Evolutionary conservation across 2,329 filamentous ascomycete genomes (phyloP), one percentile per base, ranked within the genome.

Genomic region (Fusarium nelsonii): DNA sequence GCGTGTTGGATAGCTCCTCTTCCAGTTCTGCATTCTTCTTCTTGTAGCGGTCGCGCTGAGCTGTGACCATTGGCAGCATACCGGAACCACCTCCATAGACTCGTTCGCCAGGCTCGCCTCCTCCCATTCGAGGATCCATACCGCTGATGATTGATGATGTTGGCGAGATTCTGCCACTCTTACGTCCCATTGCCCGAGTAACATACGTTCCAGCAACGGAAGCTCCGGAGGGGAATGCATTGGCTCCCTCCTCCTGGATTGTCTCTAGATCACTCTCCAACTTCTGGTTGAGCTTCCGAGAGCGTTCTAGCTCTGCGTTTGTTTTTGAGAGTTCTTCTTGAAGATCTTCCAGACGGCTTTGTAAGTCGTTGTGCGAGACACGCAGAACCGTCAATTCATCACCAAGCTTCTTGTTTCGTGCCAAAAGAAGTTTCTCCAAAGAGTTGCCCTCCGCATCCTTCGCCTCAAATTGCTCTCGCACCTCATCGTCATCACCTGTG

Each of bases 111-210:
- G 62, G 66, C 39, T 84, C 80, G 10, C 80, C 77, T 48, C 81
- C 83, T 48, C 81, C 83, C 41, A 73, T 68, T 43, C 88, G 86
- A 23, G 92, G 90, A 75, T 97, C 92, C 76, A 97, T 94, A n/a
- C 96, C 96, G 63, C 94, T 97, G 74, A 99, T 98, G 74, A 99
- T 98, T 20, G 95, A 98, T 6, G 95, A 98, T 1, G 96, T 98
- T 0, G 96, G 97, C 4, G 96, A 98, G 16, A 91, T 88, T 50
- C 85, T 84, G 40, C 91, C 88, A 32, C 91, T 88, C 73, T 89
- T 88, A 49, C 92, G 87, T 18, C 88, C 85, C 2, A 85, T 84
- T 39, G 84, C 84, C 14, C 84, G 79, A 4, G 86, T 95, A 52
- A 90, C 88, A 78, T 97, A 97, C 4, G 95, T 98, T 40, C 94